Evolutionary conservation across 495 filamentous ascomycete species (phyloP).

Genomic region (Talaromyces nanjingensis): DNA sequence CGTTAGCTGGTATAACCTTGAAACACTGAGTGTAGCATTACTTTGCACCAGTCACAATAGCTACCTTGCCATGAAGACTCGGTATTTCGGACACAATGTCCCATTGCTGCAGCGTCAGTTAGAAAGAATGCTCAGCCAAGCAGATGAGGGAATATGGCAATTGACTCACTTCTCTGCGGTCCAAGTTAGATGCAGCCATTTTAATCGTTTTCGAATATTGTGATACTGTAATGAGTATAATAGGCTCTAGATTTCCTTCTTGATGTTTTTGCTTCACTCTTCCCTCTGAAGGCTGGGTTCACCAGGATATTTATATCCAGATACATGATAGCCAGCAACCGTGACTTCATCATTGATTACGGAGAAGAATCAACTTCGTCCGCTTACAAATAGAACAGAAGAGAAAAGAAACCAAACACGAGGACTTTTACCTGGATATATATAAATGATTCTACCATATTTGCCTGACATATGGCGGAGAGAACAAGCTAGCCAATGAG

Average conservation of each 20-base stretch:
- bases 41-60: slow-evolving; percentile 1
- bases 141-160: background rate
- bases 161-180: background rate
- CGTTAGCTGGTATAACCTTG: background rate
- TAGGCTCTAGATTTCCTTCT: background rate
- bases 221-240: background rate
- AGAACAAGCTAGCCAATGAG: background rate
- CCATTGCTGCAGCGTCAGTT: background rate
- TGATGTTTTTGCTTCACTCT: background rate
- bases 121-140: background rate
- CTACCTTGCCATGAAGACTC: background rate
- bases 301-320: background rate
- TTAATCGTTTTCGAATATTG: background rate
- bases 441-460: background rate
- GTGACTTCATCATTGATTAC: background rate
- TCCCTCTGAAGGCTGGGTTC: background rate
- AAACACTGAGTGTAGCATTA: background rate
- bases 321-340: background rate
- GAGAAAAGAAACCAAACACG: background rate
- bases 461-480: no score
- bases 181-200: background rate
- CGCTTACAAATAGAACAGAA: background rate
- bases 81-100: background rate
- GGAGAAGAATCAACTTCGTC: background rate
- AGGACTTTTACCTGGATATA: no score